These are phyloP conservation scores for Paecilomyces sp. DNA, from an alignment of 2,329 filamentous ascomycete genomes.

Conservation along the genomic window DNA sequence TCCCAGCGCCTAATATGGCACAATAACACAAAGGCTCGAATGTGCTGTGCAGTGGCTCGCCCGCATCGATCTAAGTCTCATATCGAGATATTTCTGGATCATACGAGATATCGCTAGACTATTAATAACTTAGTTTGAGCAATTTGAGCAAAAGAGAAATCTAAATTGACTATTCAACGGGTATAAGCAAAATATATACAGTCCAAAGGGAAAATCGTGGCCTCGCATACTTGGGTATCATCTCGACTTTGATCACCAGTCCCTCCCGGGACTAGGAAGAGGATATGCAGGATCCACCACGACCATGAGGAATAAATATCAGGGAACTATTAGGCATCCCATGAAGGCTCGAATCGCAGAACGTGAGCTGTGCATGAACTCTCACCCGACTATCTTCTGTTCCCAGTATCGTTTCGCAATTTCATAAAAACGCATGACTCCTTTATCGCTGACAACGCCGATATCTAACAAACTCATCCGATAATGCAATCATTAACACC, in stretches of 20 bases:
- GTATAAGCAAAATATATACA: not conserved
- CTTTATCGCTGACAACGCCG: not conserved
- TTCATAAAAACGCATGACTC: not conserved
- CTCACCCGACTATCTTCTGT: not conserved
- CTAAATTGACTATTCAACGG: not conserved
- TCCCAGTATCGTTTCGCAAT: not conserved
- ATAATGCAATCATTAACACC: not conserved
- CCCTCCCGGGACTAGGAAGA: not conserved
- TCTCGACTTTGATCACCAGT: not conserved
- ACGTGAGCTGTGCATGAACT: not conserved
- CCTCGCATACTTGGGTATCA: not conserved
- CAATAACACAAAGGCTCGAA: not conserved
- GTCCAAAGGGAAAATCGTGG: not conserved
- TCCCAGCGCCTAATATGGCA: not conserved
- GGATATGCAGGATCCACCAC: not conserved
- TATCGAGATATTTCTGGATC: not conserved
- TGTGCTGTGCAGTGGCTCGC: not conserved
- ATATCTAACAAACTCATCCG: not conserved
- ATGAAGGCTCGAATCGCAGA: not conserved
- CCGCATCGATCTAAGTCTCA: not conserved
- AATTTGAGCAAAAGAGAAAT: not conserved
- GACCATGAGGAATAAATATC: not conserved
- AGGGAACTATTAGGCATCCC: not conserved
- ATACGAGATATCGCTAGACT: not conserved
- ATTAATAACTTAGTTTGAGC: not conserved